Conservation (phyloP, 371 early-diverging fungal species). For the Apophysomyces sp. region DNA sequence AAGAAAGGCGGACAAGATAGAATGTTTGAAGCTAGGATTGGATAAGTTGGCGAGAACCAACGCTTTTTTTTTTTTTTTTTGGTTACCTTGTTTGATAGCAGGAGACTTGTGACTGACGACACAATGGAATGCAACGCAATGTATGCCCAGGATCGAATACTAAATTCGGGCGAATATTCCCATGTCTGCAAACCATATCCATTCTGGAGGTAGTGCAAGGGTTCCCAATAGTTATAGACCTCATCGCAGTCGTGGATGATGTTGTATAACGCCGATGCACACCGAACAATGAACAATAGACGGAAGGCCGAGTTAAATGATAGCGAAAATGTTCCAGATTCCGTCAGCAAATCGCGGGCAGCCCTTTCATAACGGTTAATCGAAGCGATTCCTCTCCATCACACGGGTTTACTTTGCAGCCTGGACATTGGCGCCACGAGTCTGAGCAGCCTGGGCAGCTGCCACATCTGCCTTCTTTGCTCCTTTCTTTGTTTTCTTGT, state of each 20-base stretch:
- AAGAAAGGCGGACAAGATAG: slow-evolving; percentile 63
- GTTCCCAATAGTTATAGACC: slow-evolving; percentile 97
- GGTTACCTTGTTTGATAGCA: slow-evolving; percentile 60
- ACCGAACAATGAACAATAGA: slow-evolving; percentile 55
- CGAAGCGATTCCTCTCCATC: not conserved
- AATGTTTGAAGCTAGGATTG: slow-evolving; percentile 69
- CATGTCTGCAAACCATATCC: slow-evolving; percentile 93
- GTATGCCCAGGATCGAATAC: slow-evolving; percentile 89
- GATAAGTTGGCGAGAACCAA: not conserved
- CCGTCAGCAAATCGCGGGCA: slow-evolving; percentile 36
- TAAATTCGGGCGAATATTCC: slow-evolving; percentile 92
- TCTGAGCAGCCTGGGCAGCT: not conserved
- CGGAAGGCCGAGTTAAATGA: slow-evolving; percentile 61
- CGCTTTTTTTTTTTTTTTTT: slow-evolving; percentile 3
- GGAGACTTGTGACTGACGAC: slow-evolving; percentile 40
- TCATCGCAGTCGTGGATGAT: slow-evolving; percentile 89
- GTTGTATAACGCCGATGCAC: slow-evolving; percentile 65
- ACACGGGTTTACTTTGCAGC: not conserved
- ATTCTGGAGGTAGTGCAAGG: slow-evolving; percentile 82
- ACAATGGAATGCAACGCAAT: slow-evolving; percentile 61
- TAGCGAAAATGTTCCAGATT: slow-evolving; percentile 41
- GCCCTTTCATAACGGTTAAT: slow-evolving; percentile 15
- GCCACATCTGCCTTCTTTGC: slow-evolving; percentile 17
- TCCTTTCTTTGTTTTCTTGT: slow-evolving; percentile 20
- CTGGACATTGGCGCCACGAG: slow-evolving; percentile 3